Percentiles rank a stretch among this genome's conserved stretches.
These are phyloP conservation scores for Aspergillus awamori DNA, from an alignment of 2,329 filamentous ascomycete species.

Conservation along the genomic window DNA sequence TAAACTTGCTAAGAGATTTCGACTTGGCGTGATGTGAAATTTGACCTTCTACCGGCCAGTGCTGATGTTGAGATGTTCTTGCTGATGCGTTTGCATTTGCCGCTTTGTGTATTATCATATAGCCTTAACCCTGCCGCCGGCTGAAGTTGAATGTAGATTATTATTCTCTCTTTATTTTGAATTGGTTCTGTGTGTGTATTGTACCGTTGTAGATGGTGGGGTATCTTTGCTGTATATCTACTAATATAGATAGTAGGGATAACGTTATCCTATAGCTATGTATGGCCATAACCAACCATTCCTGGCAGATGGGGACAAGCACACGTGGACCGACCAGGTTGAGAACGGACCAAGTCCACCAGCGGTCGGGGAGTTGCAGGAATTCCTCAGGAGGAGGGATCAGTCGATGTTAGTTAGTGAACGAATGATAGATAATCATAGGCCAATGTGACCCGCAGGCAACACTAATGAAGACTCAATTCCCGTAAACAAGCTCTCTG, in stretches of 20 bases:
- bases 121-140: neutral
- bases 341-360: too few species aligned
- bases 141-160: conserved; percentile 12
- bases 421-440: neutral
- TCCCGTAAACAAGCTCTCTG: neutral
- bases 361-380: neutral
- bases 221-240: too few species aligned
- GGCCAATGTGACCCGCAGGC: neutral
- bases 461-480: neutral
- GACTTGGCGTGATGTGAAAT: neutral
- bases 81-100: conserved; percentile 1
- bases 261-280: too few species aligned
- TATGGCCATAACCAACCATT: too few species aligned
- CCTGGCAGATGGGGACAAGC: too few species aligned
- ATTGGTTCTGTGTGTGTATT: too few species aligned
- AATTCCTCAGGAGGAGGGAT: too few species aligned
- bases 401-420: too few species aligned
- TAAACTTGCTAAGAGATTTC: conserved; percentile 5
- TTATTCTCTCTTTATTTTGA: neutral
- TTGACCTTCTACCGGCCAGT: conserved; percentile 1
- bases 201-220: too few species aligned
- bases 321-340: too few species aligned
- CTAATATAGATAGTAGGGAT: too few species aligned
- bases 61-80: conserved; percentile 3
- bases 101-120: conserved; percentile 9